These are phyloP conservation scores for Dothideomycetidae sp. DNA, from an alignment of 2,329 filamentous ascomycete species.

Conservation along the genomic window DNA sequence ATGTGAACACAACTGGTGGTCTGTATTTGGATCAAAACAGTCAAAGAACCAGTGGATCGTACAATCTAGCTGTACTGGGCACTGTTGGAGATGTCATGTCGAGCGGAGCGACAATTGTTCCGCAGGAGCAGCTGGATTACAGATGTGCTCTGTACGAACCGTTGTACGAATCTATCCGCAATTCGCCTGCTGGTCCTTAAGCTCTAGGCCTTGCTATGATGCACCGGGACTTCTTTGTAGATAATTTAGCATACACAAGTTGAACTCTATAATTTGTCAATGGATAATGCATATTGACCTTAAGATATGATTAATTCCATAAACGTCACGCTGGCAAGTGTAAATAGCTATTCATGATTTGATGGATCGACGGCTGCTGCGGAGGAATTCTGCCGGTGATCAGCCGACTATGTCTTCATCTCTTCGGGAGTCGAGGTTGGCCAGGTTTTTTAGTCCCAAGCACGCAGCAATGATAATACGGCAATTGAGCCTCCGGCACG, in stretches of 20 bases:
- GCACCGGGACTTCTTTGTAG: too few relatives aligned
- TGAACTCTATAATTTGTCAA: too few relatives aligned
- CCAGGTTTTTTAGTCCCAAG: not conserved
- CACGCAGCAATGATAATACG: slow-evolving; percentile 28
- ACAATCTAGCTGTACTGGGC: slow-evolving; percentile 18
- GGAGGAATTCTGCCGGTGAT: too few relatives aligned
- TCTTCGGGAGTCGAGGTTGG: too few relatives aligned
- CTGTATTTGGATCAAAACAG: slow-evolving; percentile 13
- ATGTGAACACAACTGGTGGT: slow-evolving; percentile 14
- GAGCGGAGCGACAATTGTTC: slow-evolving; percentile 20
- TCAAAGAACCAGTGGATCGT: slow-evolving; percentile 13
- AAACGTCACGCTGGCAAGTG: too few relatives aligned
- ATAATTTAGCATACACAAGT: too few relatives aligned
- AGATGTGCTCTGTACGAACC: slow-evolving; percentile 17
- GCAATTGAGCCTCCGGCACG: slow-evolving; percentile 27
- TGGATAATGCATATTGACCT: too few relatives aligned
- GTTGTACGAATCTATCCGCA: slow-evolving; percentile 13
- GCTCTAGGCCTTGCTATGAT: too few relatives aligned
- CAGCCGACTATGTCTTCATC: too few relatives aligned
- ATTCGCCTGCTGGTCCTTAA: not conserved
- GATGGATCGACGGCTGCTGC: too few relatives aligned
- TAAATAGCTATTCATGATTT: too few relatives aligned
- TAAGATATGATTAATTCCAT: too few relatives aligned
- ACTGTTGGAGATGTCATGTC: slow-evolving; percentile 14
- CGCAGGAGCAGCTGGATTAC: slow-evolving; percentile 17